These are phyloP conservation scores for Penicillium sp. DNA, from an alignment of 2,329 filamentous ascomycete species.

Conservation along the genomic window DNA sequence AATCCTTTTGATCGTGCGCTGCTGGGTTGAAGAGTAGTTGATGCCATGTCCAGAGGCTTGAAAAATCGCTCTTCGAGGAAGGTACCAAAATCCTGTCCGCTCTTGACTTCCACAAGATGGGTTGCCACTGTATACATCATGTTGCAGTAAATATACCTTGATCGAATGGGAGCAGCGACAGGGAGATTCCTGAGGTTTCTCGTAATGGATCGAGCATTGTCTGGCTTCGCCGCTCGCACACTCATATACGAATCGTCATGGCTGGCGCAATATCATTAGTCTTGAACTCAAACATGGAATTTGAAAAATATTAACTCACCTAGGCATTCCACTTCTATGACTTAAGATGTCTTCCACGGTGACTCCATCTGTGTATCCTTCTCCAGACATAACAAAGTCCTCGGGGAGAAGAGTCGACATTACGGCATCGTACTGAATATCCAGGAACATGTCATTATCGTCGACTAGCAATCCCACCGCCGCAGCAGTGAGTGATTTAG, in stretches of 20 bases:
- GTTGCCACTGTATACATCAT: constrained; percentile 51
- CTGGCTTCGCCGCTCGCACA: constrained; percentile 29
- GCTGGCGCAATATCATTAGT: constrained; percentile 21
- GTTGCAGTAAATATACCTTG: constrained; percentile 53
- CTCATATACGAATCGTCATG: constrained; percentile 36
- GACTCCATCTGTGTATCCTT: constrained; percentile 33
- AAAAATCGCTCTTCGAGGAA: constrained; percentile 48
- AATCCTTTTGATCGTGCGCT: constrained; percentile 26
- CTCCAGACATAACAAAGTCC: constrained; percentile 52
- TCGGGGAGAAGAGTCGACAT: constrained; percentile 47
- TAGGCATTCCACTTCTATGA: constrained; percentile 54
- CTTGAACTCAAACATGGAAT: constrained; percentile 7
- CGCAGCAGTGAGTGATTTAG: constrained; percentile 31
- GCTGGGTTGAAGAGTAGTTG: constrained; percentile 35
- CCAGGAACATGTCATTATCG: neutral
- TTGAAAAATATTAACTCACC: constrained; percentile 34
- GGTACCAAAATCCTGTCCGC: constrained; percentile 39
- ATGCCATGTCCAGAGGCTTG: constrained; percentile 49
- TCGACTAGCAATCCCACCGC: constrained; percentile 38
- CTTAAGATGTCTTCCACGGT: constrained; percentile 57
- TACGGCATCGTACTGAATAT: neutral
- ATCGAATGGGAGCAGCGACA: constrained; percentile 47
- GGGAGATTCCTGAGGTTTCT: constrained; percentile 50
- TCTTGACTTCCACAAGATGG: constrained; percentile 50
- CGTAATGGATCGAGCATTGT: constrained; percentile 41